Evolutionary conservation across 2,329 filamentous ascomycete genomes (phyloP), one percentile per base, ranked within the genome.

Genomic region (Ceratocystis smalleyi): DNA sequence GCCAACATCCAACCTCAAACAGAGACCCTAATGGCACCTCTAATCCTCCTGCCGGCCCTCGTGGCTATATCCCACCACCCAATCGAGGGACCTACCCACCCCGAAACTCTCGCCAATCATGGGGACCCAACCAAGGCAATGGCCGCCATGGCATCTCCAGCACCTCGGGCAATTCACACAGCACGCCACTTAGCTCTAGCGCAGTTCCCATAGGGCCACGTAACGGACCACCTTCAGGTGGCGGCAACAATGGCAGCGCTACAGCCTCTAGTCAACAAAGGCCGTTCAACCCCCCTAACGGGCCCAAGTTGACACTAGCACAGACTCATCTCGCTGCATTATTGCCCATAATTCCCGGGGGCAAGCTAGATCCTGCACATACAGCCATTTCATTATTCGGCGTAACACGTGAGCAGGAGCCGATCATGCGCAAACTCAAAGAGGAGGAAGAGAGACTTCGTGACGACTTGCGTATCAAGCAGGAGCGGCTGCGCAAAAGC

Each of bases 371-470:
- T 66, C 75, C 78, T 1, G 71, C 74, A 19, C 73, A 78, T 69
- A 70, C 75, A 1, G 75, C 79, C 1, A 68, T 79, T 51, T 71
- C 71, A 6, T 74, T 75, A 3, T 64, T 73, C 0, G 79, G 81
- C 17, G 77, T 83, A 27, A 75, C 77, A 40, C 77, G 78, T 10
- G 81, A 84, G 54, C 72, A 82, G 17, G 80, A 82, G 67, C 71
- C 76, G n/a, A 79, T 82, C 70, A 78, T 77, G 68, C 74, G 76
- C 43, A 80, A 79, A 66, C 74, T 83, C 10, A 77, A 76, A 65
- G 81, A 83, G 47, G 82, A 84, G 57, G 82, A 83, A 69, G 81
- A 83, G 70, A 78, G 78, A 67, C 69, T 83, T 43, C 76, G 82
- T 1, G 76, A 79, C 51, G 81, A 84, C 63, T 72, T 82, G 35